Evolutionary conservation across 2,329 filamentous ascomycete species (phyloP), one percentile per base, ranked within the genome.

Genomic region (Trichoderma citrinoviride): DNA sequence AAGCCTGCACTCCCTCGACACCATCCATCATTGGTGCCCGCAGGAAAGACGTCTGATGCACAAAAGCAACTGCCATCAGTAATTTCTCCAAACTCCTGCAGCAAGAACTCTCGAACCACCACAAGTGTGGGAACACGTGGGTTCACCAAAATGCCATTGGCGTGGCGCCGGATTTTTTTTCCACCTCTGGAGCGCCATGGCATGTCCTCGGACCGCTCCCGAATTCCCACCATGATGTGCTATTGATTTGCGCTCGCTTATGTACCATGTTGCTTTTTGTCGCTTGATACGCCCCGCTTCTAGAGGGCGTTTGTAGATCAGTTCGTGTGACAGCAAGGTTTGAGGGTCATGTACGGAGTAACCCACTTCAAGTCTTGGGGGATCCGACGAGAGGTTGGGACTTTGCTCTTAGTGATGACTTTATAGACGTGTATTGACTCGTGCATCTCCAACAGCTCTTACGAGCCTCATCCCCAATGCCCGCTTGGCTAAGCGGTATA

Each of bases 401-500:
- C 27, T 7, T 7, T 7, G 27, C 27, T 29, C 6, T 7, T 15
- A 54, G 15, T 5, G 29, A 23, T 25, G 29, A 10, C 3, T 37
- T 37, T 14, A 37, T 37, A 37, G 43, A 6, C 3, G 1, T 44
- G n/a, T 43, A 52, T 61, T 47, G 7, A 10, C 14, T 56, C 12
- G 7, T 3, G 5, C 7, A 3, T 7, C 5, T 17, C 2, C 46
- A 54, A 37, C 15, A 55, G 37, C 52, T 46, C 33, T 47, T 41
- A 37, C 33, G 33, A 37, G 33, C 33, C 14, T 37, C 12, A 37
- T 37, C 33, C n/a, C 33, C 33, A 37, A 12, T 23, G 65, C 65
- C 65, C 60, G 53, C 60, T 66, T 66, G 65, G 65, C 65, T 66
- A 60, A 66, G 61, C 57, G 65, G 65, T 66, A 66, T 60, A 66